phyloP scores from a whole-genome alignment of 2,329 filamentous ascomycete species.

The Aspergillus quadrilineatus region DNA sequence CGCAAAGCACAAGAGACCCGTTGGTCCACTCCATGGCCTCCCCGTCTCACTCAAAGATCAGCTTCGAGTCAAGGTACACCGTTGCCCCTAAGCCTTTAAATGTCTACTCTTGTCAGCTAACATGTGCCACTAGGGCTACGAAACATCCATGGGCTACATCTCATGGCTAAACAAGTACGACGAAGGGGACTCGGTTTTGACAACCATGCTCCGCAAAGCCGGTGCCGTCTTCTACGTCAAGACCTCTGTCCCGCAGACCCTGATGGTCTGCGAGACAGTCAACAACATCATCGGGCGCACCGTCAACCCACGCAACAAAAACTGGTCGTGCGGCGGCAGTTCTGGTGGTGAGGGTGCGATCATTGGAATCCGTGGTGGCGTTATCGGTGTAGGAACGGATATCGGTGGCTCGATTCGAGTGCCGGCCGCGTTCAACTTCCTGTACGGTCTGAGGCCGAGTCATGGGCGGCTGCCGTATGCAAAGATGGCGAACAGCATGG shows the following conservation, averaged over 20 bases:
- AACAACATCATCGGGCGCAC: slow-evolving; percentile 66
- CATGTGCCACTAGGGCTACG: slow-evolving; percentile 9
- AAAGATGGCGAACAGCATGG: slow-evolving; percentile 34
- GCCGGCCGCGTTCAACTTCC: slow-evolving; percentile 43
- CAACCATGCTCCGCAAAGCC: slow-evolving; percentile 43
- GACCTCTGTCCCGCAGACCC: slow-evolving; percentile 61
- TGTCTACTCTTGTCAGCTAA: neutral
- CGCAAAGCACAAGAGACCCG: slow-evolving; percentile 45
- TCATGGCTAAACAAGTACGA: slow-evolving; percentile 22
- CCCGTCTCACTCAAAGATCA: slow-evolving; percentile 65
- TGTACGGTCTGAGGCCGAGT: slow-evolving; percentile 44
- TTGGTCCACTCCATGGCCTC: slow-evolving; percentile 65
- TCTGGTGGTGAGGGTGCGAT: slow-evolving; percentile 68
- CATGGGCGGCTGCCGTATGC: slow-evolving; percentile 35
- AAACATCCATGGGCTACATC: slow-evolving; percentile 22
- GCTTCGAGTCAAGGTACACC: slow-evolving; percentile 41
- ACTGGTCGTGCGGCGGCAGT: slow-evolving; percentile 64
- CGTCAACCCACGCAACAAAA: slow-evolving; percentile 62
- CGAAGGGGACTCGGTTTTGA: slow-evolving; percentile 21
- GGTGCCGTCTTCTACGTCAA: slow-evolving; percentile 60
- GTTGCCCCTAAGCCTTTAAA: neutral
- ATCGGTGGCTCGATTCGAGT: slow-evolving; percentile 52
- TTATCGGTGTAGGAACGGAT: slow-evolving; percentile 64
- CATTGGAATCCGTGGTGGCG: slow-evolving; percentile 54
- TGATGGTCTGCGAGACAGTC: slow-evolving; percentile 68